Base-by-base conservation (phyloP, 345 rosid species). In the Dovyalis caffra region DNA sequence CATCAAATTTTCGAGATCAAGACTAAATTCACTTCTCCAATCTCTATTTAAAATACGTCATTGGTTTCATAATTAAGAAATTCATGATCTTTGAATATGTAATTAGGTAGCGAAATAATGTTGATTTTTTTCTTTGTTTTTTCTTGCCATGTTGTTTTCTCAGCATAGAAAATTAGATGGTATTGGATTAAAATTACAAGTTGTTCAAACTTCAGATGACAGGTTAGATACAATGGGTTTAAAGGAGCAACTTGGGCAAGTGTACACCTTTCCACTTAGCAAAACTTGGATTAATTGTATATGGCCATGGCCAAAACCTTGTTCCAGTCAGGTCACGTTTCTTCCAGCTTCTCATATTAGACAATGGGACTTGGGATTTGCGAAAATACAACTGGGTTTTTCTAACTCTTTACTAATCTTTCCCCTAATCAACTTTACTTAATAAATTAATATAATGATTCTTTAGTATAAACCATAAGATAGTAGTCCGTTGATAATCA, bases 201-300 rank as follows among this genome's bases (percentile, higher is more conserved):
- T 45, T 64, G 38, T 43, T 43, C 18, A 43, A 43, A 12, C 47
- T 28, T 32, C 66, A 71, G 26, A 37, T 8, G 34, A 18, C 37
- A 38, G 67, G 29, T 60, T 26, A 53, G 56, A 2, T 20, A 0
- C n/a, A 20, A 2, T 20, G 56, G 56, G 56, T 20, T 49, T 8
- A 33, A 38, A 51, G 64, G 57, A 37, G 58, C 81, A 76, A 74
- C 77, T 79, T 63, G 83, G 11, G 29, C 35, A 69, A 79, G 71
- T 63, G 80, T 38, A 21, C 38, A 8, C 23, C 32, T 68, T 56
- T 56, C 61, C n/a, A 5, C 28, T 28, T 26, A 12, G 5, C 25
- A 40, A 33, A 15, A 43, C 7, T 2, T 38, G 33, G 79, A 71
- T 75, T 37, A 78, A 68, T 31, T 78, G 82, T 64, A 78, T 71